phyloP scores from a whole-genome alignment of 768 basidiomycete genomes.

The Suillus hirtellus region DNA sequence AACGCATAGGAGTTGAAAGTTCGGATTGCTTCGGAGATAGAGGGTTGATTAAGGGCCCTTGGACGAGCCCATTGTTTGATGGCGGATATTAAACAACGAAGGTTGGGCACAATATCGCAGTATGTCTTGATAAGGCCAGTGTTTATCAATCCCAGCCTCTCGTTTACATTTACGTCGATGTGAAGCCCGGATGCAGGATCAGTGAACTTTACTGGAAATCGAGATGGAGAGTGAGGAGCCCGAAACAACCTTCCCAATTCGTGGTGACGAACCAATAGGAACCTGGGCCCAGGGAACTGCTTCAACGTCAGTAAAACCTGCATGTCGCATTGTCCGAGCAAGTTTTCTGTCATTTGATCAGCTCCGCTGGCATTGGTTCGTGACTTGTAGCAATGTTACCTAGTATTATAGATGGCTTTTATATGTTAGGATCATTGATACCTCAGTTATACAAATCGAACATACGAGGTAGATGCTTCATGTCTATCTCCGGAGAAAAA shows the following conservation, averaged over 20 bases:
- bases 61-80: constrained; percentile 65
- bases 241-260: constrained; percentile 6
- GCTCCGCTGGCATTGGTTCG: background rate
- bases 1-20: constrained; percentile 66
- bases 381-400: constrained; percentile 18
- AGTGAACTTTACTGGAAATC: constrained; percentile 48
- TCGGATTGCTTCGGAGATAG: constrained; percentile 19
- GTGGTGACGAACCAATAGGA: constrained; percentile 40
- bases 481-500: constrained; percentile 27
- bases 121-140: constrained; percentile 54
- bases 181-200: constrained; percentile 42
- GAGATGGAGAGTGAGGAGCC: constrained; percentile 4
- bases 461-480: constrained; percentile 33
- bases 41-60: constrained; percentile 50
- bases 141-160: constrained; percentile 54
- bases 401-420: constrained; percentile 34
- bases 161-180: constrained; percentile 65
- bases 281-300: constrained; percentile 38
- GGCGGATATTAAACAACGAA: constrained; percentile 44
- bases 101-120: constrained; percentile 43
- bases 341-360: constrained; percentile 29
- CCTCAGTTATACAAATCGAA: background rate
- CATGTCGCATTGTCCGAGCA: constrained; percentile 26
- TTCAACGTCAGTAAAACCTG: constrained; percentile 36
- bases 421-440: background rate